Percentiles rank a stretch among this genome's conserved stretches.
Conservation (phyloP, 140 eudicot genomes). For the Erigeron philadelphicus region DNA sequence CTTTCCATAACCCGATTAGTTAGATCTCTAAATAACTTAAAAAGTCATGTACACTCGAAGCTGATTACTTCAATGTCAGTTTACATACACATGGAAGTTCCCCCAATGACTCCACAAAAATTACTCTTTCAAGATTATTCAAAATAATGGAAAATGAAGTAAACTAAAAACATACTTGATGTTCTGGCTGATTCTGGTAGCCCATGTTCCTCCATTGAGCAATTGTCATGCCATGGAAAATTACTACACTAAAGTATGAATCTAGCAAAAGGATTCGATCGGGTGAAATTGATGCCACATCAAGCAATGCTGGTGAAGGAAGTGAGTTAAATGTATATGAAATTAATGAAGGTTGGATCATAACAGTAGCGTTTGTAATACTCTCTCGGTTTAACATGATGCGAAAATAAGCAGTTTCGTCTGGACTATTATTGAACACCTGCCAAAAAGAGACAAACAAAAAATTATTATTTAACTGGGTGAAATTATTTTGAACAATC, state of each 20-base stretch:
- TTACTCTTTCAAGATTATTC: neutral
- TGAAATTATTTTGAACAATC: neutral
- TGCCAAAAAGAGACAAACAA: constrained; percentile 16
- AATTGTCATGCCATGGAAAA: constrained; percentile 92
- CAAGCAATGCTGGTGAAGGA: constrained; percentile 79
- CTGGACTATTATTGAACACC: constrained; percentile 98
- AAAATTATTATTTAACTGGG: neutral
- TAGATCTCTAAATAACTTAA: neutral
- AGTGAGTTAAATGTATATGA: constrained; percentile 80
- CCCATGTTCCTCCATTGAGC: constrained; percentile 99
- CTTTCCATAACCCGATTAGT: neutral
- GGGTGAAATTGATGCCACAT: constrained; percentile 80
- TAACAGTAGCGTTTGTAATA: constrained; percentile 75
- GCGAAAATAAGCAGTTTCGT: constrained; percentile 98
- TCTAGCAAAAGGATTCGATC: constrained; percentile 89
- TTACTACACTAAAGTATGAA: constrained; percentile 87
- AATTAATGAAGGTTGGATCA: constrained; percentile 94
- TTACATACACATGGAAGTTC: neutral
- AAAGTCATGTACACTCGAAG: neutral
- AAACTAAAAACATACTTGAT: constrained; percentile 43
- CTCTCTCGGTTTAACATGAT: constrained; percentile 87
- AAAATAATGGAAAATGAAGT: neutral
- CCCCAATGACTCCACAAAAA: neutral
- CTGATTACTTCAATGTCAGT: neutral
- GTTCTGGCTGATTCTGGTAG: constrained; percentile 91